Base-by-base conservation (phyloP, 441 rosid species). In the Jatropha multifida region DNA sequence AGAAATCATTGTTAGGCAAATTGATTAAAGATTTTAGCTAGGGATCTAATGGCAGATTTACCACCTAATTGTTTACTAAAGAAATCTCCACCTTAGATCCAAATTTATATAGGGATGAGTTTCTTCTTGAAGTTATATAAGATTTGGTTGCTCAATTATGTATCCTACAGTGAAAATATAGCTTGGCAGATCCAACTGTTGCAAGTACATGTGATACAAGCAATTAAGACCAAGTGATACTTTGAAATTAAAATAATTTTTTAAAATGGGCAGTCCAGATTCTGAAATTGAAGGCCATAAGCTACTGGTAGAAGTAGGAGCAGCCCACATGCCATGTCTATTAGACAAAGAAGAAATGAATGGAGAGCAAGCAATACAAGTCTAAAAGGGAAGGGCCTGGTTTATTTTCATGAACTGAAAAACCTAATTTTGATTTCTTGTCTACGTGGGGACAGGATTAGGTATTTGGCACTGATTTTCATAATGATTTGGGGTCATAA, bases 291-390 rank as follows among this genome's bases (percentile, higher is more conserved):
- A 65, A 40, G 68, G 3, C 37, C 4, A n/a, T 41, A 48, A 48
- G 37, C 52, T 8, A 44, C 54, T 18, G 10, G 32, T 44, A 41
- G 27, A 18, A 41, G 32, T 42, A 65, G 51, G 11, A 41, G 26
- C 54, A 66, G 44, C 69, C 71, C 71, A 26, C 17, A 44, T 73
- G 68, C 63, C 27, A 41, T 72, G 75, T 72, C 58, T 59, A 44
- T 14, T 5, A 42, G 54, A 58, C 65, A 56, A 9, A 56, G 23
- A 40, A 12, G 15, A n/a, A 71, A 26, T 59, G 66, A 61, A 44
- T 18, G 69, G 2, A 44, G 27, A 38, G 37, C 41, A 27, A 23
- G 8, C 20, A 51, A 44, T 7, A 2, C 48, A 44, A 44, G 48
- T 6, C 48, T 6, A 44, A 32, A 62, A 59, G 23, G 46, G 14